These are phyloP conservation scores for Eutrema salsugineum DNA, from an alignment of 441 rosid genomes.

Conservation along the genomic window DNA sequence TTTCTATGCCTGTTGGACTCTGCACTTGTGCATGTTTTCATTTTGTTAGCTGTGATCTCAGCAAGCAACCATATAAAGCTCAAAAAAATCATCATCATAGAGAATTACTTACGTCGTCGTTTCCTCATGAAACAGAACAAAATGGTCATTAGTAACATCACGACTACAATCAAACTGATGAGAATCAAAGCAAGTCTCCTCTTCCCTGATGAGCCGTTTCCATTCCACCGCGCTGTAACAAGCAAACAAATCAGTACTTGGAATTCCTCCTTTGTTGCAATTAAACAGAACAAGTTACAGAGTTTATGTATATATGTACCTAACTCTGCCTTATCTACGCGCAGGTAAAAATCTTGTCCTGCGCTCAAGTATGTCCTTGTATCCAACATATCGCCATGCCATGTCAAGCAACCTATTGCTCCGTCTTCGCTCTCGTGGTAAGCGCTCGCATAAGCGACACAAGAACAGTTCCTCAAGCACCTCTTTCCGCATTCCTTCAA, in stretches of 20 bases:
- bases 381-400: conserved; percentile 59
- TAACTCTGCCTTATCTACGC: conserved; percentile 43
- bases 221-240: conserved; percentile 28
- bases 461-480: conserved; percentile 64
- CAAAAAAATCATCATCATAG: background rate
- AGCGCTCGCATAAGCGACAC: conserved; percentile 60
- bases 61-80: background rate
- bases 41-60: background rate
- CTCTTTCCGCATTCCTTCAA: conserved; percentile 41
- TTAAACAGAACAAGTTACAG: conserved; percentile 3
- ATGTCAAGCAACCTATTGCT: conserved; percentile 55
- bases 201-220: conserved; percentile 28
- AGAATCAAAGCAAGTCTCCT: conserved; percentile 10
- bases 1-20: conserved; percentile 9
- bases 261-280: background rate
- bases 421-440: conserved; percentile 40
- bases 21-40: conserved; percentile 7
- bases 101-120: conserved; percentile 29
- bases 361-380: conserved; percentile 34
- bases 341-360: conserved; percentile 51
- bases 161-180: conserved; percentile 3
- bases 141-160: conserved; percentile 12
- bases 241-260: background rate
- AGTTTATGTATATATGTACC: conserved; percentile 24
- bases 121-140: conserved; percentile 20